Evolutionary conservation across 495 filamentous ascomycete genomes (phyloP).

Genomic region (Podospora fimiseda): DNA sequence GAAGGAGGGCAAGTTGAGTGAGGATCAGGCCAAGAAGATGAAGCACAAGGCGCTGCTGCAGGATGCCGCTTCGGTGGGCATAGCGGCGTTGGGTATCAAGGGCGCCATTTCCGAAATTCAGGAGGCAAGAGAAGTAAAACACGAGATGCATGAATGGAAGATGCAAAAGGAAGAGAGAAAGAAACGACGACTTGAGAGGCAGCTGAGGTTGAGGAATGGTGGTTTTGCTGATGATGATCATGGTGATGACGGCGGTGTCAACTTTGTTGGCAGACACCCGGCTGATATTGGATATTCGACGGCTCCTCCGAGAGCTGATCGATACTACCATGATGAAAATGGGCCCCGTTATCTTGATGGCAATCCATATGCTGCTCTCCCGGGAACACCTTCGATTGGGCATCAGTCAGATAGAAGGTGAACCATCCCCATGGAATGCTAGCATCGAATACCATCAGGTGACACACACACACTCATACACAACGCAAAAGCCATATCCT

Average conservation of each 20-base stretch:
- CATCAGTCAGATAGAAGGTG: slow-evolving; percentile 32
- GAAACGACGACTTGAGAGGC: slow-evolving; percentile 33
- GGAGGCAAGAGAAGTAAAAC: slow-evolving; percentile 37
- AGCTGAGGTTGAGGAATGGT: slow-evolving; percentile 11
- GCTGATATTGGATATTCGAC: slow-evolving; percentile 34
- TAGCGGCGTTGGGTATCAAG: slow-evolving; percentile 82
- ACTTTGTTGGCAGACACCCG: slow-evolving; percentile 32
- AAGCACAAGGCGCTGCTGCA: slow-evolving; percentile 67
- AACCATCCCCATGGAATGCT: neutral
- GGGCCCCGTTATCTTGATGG: slow-evolving; percentile 46
- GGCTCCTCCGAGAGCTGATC: slow-evolving; percentile 28
- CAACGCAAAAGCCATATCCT: no score
- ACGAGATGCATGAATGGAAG: slow-evolving; percentile 39
- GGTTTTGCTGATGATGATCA: slow-evolving; percentile 15
- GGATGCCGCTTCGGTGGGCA: slow-evolving; percentile 72
- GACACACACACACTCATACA: neutral
- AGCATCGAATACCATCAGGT: neutral
- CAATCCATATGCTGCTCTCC: slow-evolving; percentile 45
- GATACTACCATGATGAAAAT: slow-evolving; percentile 33
- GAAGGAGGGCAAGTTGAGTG: slow-evolving; percentile 64
- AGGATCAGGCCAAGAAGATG: slow-evolving; percentile 66
- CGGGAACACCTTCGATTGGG: slow-evolving; percentile 30
- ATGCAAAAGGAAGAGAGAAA: slow-evolving; percentile 36
- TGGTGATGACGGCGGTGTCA: slow-evolving; percentile 14
- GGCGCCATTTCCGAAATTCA: slow-evolving; percentile 64